Base-by-base conservation (phyloP, 1,284 basidiomycete genomes). In the Cryptococcus amylolentus region DNA sequence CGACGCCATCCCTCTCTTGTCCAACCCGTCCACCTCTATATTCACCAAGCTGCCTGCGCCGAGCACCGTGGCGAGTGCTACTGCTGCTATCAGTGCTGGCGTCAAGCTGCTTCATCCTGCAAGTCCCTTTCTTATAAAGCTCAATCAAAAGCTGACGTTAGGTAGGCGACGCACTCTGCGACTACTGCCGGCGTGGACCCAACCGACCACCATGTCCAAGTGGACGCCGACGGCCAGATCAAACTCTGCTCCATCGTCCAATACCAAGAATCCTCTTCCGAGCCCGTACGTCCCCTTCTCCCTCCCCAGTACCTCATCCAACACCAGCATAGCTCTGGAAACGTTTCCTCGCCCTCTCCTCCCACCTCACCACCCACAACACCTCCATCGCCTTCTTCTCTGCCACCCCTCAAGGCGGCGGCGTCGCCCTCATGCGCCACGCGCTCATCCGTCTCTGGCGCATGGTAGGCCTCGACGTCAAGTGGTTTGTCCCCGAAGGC, bases 391-490 rank as follows among this genome's bases (percentile, higher is more conserved):
- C 86, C 38, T 92, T 92, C 82, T 91, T 92, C 78, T 89, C 87
- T 31, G 91, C 89, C 13, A 92, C 90, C 7, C 90, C 90, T 7
- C 90, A 92, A 79, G 90, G 68, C 85, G 89, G 89, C 73, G 90
- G 90, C 74, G 90, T 93, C 60, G 90, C 90, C 43, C 83, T 93
- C 52, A 91, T 92, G 89, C 84, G 90, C 64, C 90, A 92, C 76
- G 90, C 90, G 44, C 78, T 93, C 66, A 86, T 92, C 73, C 83
- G 90, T 54, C 88, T 93, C 79, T 81, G 89, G 77, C 81, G 82
- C 48, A 81, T 85, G 54, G 79, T 91, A 54, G 89, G 90, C 63
- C 84, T 92, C 40, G 58, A 91, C 67, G 86, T 77, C 62, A 86
- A 86, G 63, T 91, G 89, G 89, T 90, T 88, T 78, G 88, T 90